Conservation (phyloP, 176 grass and related monocot species). For the Luzula sylvatica region DNA sequence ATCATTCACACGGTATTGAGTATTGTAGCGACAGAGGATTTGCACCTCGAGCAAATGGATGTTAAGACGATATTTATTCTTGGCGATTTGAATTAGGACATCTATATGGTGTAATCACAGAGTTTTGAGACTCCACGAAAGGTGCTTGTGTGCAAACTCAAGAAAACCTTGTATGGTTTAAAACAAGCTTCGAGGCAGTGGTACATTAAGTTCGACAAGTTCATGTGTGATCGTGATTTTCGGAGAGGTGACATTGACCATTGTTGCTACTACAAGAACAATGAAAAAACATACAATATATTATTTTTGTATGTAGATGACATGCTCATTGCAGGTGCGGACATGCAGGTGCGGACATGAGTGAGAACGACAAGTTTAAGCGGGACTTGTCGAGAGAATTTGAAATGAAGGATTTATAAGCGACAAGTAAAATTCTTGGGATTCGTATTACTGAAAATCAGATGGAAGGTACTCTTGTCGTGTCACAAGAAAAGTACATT, state of each 20-base stretch:
- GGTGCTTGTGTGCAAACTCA: slow-evolving; percentile 1
- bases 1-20: too few species aligned
- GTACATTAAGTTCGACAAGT: not conserved
- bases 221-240: not conserved
- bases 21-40: too few species aligned
- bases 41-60: slow-evolving; percentile 2
- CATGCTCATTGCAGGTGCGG: not conserved
- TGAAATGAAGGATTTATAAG: slow-evolving; percentile 8
- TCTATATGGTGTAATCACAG: not conserved
- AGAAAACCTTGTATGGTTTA: not conserved
- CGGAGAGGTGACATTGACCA: not conserved
- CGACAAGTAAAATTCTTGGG: not conserved
- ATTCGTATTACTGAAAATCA: not conserved
- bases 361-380: not conserved
- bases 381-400: not conserved
- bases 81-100: not conserved
- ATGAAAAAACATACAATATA: not conserved
- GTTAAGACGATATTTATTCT: not conserved
- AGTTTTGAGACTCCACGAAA: not conserved
- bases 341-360: slow-evolving; percentile 8
- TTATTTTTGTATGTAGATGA: not conserved
- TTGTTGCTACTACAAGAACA: not conserved
- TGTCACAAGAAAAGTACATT: not conserved
- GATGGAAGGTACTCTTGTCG: not conserved
- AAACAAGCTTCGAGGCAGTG: not conserved